Evolutionary conservation across 257 asterid species (phyloP), one percentile per base, ranked within the genome.

Genomic region (Fraxinus anomala): DNA sequence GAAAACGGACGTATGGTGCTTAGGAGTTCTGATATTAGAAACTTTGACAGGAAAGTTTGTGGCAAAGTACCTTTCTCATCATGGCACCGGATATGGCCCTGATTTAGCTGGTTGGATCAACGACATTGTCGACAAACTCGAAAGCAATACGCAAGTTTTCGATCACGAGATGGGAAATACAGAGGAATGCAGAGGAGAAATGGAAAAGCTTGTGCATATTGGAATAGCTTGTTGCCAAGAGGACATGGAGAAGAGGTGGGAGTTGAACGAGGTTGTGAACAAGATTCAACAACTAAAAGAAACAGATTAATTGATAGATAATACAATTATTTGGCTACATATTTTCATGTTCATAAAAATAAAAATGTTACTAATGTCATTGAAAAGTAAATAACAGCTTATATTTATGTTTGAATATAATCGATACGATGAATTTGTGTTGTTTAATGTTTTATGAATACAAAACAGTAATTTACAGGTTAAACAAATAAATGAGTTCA

Each of bases 1-100:
- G 92, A 93, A 90, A 73, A 87, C 91, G 0, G 99, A 95, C 24
- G 96, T 93, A 3, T 95, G 99, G 99, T 88, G 94, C 86, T 85
- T 95, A 11, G 99, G 99, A 31, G 80, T 93, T 24, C 68, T 95
- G 76, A 93, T 93, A 70, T 17, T 95, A 6, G 99, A 95, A 83
- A 89, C 87, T 0, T 77, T 95, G 12, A 91, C 97, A 0, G 93
- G 96, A 5, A 93, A 85, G 83, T 83, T 85, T 16, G 96, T 94
- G 1, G 86, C 93, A 70, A 91, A 87, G 76, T 89, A 86, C 80
- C 78, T 92, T 0, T 82, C 79, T 6, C 93, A 86, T 59, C 30
- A 59, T 37, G 87, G 88, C 21, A 17, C 83, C 11, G 88, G 84
- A 0, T 81, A 84, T 73, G 89, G 82, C 1, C 31, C 86, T 0